Base-by-base conservation (phyloP, 2,329 filamentous ascomycete genomes). In the Capronia coronata region DNA sequence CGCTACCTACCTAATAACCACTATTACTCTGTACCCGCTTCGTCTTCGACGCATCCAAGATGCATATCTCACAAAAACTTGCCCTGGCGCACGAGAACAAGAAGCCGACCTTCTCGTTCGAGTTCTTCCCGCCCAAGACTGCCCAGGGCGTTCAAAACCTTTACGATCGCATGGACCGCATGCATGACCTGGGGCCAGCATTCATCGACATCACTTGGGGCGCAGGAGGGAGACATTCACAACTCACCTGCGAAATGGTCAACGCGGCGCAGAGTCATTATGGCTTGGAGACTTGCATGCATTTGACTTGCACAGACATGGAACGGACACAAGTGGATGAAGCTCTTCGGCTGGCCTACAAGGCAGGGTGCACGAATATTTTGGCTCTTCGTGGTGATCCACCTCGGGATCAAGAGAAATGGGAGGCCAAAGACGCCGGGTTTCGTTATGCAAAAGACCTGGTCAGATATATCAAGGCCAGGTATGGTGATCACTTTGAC, bases 201-300 rank as follows among this genome's bases (percentile, higher is more conserved):
- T 98, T 98, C 74, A 89, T 98, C 67, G 93, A 98, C 70, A 86
- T 98, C 64, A 98, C 93, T 56, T 98, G 93, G 93, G 94, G 94
- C 57, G 93, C 93, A 45, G 93, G 93, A 60, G 93, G 93, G 41
- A 83, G 86, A 59, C 81, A 93, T 61, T 93, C 91, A 48, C 85
- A 94, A 65, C 73, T 98, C 63, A 98, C 93, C 35, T 90, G 86
- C 69, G 93, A 98, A 68, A 98, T 98, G 90, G 91, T 98, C 59
- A 83, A 86, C 59, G 89, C 95, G 59, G 89, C 93, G 38, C 93
- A 98, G 71, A 87, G 88, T 14, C 89, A 93, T 57, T 94, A 96
- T 65, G 93, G 93, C 14, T 78, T 98, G 56, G 93, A 98, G 74
- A 97, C 93, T 6, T 97, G 91, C 71, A 98, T 98, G 93, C 93